Conservation (phyloP, 306 rosid genomes). For the Sicyos edulis region DNA sequence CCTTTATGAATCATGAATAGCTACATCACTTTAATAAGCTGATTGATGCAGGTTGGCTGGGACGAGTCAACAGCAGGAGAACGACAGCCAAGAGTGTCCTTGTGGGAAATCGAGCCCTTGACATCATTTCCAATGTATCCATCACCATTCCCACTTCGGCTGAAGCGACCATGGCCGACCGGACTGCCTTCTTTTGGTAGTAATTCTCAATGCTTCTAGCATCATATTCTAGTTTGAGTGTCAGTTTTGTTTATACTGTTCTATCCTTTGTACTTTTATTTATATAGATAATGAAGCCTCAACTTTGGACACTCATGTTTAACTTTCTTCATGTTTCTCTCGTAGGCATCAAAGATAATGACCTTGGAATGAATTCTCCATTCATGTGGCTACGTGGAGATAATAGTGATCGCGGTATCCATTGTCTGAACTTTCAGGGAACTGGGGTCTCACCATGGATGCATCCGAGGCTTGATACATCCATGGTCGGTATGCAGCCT, state of each 20-base stretch:
- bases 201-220: background rate
- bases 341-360: constrained; percentile 79
- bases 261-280: background rate
- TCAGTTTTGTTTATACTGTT: background rate
- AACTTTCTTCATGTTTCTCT: constrained; percentile 12
- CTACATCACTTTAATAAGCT: constrained; percentile 15
- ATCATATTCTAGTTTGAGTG: background rate
- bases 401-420: constrained; percentile 66
- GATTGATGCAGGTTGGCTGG: constrained; percentile 87
- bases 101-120: constrained; percentile 97
- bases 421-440: constrained; percentile 72
- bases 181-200: constrained; percentile 87
- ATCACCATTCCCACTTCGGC: constrained; percentile 81
- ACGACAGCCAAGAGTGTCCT: constrained; percentile 90
- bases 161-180: constrained; percentile 90
- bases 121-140: constrained; percentile 99
- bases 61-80: constrained; percentile 99
- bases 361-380: constrained; percentile 69
- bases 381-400: constrained; percentile 77
- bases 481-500: constrained; percentile 69
- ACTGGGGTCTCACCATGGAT: constrained; percentile 81
- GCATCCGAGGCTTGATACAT: constrained; percentile 76
- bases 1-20: background rate
- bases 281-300: background rate
- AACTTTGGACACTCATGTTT: background rate